Percentiles rank a stretch among this genome's conserved stretches.
phyloP scores from a whole-genome alignment of 129 eudicot genomes.

The Centaurea solstitialis region DNA sequence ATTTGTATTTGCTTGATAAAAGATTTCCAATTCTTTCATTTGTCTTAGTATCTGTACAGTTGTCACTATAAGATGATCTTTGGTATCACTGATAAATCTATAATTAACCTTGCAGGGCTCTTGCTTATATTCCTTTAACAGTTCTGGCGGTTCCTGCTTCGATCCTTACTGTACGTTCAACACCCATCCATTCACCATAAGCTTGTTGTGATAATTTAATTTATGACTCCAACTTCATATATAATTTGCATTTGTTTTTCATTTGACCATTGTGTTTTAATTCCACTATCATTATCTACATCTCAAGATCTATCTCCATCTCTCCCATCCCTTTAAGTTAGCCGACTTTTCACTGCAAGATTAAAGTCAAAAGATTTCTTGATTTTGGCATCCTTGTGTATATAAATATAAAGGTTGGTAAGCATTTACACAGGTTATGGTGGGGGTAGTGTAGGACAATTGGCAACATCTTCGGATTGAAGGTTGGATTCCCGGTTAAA shows the following conservation, averaged over 20 bases:
- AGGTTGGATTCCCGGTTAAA: too few species aligned
- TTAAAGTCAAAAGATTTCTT: too few species aligned
- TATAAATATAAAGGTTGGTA: neutral
- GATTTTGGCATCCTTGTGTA: neutral
- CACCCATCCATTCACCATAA: neutral
- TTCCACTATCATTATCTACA: neutral
- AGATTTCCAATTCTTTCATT: neutral
- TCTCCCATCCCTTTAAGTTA: too few species aligned
- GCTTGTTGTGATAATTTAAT: neutral
- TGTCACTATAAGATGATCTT: neutral
- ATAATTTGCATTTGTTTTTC: neutral
- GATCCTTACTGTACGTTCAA: constrained; percentile 68
- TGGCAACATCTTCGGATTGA: neutral
- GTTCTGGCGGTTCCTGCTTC: constrained; percentile 94
- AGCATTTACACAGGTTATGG: neutral
- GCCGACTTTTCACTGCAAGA: too few species aligned
- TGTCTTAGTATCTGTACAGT: neutral
- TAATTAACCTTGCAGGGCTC: constrained; percentile 61
- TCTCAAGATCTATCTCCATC: neutral
- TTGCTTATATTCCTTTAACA: constrained; percentile 85
- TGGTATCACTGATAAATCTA: neutral
- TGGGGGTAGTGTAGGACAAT: neutral
- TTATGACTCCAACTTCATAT: neutral
- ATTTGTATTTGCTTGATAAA: neutral
- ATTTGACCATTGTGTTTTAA: neutral